Base-by-base conservation (phyloP, 2,329 filamentous ascomycete genomes). In the Monosporascus sp. region DNA sequence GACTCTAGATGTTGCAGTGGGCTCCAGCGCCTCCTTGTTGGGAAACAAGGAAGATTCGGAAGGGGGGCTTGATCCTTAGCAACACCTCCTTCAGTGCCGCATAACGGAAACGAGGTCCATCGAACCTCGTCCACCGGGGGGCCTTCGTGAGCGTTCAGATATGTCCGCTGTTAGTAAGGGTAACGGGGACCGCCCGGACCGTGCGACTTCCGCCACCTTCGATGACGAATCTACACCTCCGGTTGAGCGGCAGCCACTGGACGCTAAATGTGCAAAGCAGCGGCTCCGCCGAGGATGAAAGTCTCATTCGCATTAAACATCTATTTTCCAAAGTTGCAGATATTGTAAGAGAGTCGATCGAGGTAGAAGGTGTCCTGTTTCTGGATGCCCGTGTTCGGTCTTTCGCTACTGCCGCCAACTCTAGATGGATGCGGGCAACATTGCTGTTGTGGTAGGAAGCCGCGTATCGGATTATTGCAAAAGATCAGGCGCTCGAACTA, bases 251-350 rank as follows among this genome's bases (percentile, higher is more conserved):
- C 37, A 40, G 20, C 41, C 38, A 19, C 7, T 45, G 2, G 49
- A 22, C 24, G 43, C 31, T 31, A 37, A 27, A 8, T 9, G 26
- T 9, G 26, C 26, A 40, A 22, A 20, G 19, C 22, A 40, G 22
- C 26, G 41, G 50, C 22, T n/a, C 14, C 38, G n/a, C 17, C 20
- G 54, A 53, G 20, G 52, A 57, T 9, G n/a, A 43, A 22, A 49
- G 53, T n/a, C 22, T 47, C 3, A 27, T 47, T 3, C 50, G 51
- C 5, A 31, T 58, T 24, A 55, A 54, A 38, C 48, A 55, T 3
- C 57, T 73, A 3, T 76, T 78, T 51, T 70, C 70, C 2, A 72
- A 68, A 9, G 77, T 75, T 6, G 70, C 74, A 6, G 7, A 71
- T 41, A 65, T 77, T 14, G 65, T 78, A 16, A 64, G 72, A 8